Percentiles rank a stretch among this genome's conserved stretches.
phyloP scores from a whole-genome alignment of 805 yeast species.

The Candida xiaguanensis region DNA sequence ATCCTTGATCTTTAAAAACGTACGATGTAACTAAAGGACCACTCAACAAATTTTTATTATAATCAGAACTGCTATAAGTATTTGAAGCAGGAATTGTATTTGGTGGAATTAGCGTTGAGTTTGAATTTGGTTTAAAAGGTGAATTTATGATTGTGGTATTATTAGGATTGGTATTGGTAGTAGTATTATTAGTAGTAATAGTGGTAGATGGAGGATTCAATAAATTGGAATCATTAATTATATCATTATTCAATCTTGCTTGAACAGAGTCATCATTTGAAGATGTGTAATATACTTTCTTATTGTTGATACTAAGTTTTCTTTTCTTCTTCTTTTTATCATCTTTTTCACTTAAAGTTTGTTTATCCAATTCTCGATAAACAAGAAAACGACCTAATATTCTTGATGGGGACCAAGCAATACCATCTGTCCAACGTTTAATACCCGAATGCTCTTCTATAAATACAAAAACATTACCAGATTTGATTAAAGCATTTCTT shows the following conservation, averaged over 20 bases:
- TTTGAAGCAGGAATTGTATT: conserved; percentile 8
- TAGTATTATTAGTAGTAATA: background rate
- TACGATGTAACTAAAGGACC: conserved; percentile 59
- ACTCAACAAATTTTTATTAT: conserved; percentile 32
- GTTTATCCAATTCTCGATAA: conserved; percentile 60
- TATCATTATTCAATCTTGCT: background rate
- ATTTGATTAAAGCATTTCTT: conserved; percentile 56
- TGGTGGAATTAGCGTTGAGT: conserved; percentile 1
- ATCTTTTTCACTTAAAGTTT: conserved; percentile 41
- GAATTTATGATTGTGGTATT: background rate
- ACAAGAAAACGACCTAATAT: conserved; percentile 82
- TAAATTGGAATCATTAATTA: conserved; percentile 1
- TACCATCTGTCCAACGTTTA: conserved; percentile 96
- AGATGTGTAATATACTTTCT: background rate
- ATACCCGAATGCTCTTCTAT: conserved; percentile 80
- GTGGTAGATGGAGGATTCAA: conserved; percentile 3
- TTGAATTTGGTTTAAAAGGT: background rate
- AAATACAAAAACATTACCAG: conserved; percentile 83
- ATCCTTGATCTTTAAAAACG: conserved; percentile 66
- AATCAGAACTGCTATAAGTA: conserved; percentile 10
- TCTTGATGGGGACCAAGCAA: conserved; percentile 89
- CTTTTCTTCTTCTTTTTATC: conserved; percentile 38
- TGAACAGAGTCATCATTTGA: conserved; percentile 10
- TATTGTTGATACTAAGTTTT: conserved; percentile 12
- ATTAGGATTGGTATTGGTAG: too few relatives aligned